Evolutionary conservation across 129 eudicot species (phyloP).

Genomic region (Daucus carota): DNA sequence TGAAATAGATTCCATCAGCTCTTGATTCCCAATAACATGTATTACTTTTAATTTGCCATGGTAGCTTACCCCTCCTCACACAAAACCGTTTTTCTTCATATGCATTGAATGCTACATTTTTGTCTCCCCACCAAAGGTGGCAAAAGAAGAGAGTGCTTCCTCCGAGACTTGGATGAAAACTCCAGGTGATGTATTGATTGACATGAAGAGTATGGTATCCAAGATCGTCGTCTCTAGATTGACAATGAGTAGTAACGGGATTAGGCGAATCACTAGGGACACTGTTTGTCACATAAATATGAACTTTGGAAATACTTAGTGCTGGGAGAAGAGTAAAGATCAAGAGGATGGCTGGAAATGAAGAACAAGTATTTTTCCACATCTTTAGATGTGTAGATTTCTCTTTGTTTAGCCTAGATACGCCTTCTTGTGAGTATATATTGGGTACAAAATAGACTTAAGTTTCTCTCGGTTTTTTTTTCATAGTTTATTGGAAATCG

Average conservation of each 20-base stretch:
- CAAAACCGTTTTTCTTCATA: not conserved
- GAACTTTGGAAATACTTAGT: not conserved
- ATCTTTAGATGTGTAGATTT: no score
- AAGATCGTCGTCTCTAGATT: not conserved
- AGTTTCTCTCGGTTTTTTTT: no score
- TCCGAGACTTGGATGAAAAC: not conserved
- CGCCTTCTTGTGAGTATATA: no score
- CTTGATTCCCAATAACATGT: not conserved
- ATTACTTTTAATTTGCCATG: not conserved
- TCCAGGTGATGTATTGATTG: not conserved
- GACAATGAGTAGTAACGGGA: not conserved
- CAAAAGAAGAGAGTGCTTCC: not conserved
- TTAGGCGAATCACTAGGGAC: not conserved
- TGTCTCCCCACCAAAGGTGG: constrained; percentile 2
- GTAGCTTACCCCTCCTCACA: not conserved
- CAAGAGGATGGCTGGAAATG: not conserved
- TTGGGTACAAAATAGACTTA: no score
- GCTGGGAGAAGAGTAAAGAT: not conserved
- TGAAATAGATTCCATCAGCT: not conserved
- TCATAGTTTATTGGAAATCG: no score
- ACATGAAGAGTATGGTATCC: not conserved
- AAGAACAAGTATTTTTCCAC: no score
- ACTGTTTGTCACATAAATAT: not conserved
- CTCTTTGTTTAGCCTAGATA: no score
- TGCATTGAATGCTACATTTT: not conserved